Conservation (phyloP, 1,284 basidiomycete genomes). For the Apiotrichum akiyoshidainum region DNA sequence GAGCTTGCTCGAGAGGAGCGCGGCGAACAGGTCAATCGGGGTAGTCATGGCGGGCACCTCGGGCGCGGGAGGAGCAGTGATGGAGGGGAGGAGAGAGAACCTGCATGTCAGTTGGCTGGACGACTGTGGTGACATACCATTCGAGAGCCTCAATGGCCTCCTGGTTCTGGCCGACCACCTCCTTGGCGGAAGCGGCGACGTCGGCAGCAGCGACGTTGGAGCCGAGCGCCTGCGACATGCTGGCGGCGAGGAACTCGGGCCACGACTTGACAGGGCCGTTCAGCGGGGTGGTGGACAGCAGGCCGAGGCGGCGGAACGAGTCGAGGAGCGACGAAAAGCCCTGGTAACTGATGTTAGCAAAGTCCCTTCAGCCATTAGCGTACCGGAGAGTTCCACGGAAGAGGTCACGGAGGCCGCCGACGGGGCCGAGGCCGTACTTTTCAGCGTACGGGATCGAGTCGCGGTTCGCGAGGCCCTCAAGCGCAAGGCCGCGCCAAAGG, state of each 20-base stretch:
- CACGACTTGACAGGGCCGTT: conserved; percentile 31
- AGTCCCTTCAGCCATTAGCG: too few relatives aligned
- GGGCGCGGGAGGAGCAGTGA: conserved; percentile 5
- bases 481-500: conserved; percentile 63
- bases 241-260: conserved; percentile 25
- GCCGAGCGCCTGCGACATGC: conserved; percentile 11
- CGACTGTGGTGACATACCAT: conserved; percentile 53
- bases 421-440: conserved; percentile 63
- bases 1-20: conserved; percentile 70
- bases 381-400: conserved; percentile 84
- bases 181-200: conserved; percentile 1
- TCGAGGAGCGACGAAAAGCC: conserved; percentile 77
- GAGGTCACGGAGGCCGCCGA: conserved; percentile 61
- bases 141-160: conserved; percentile 58
- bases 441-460: conserved; percentile 75
- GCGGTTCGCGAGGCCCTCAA: conserved; percentile 88
- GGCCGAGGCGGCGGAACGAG: conserved; percentile 68
- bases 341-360: conserved; percentile 54
- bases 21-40: conserved; percentile 76
- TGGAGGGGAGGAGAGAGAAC: conserved; percentile 52
- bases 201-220: conserved; percentile 4
- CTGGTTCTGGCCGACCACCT: conserved; percentile 29
- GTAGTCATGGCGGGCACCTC: conserved; percentile 31
- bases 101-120: conserved; percentile 18
- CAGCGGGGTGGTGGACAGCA: conserved; percentile 58